Percentiles rank a stretch among this genome's conserved stretches.
Conservation (phyloP, 2,329 filamentous ascomycete species). For the Cladophialophora exuberans region DNA sequence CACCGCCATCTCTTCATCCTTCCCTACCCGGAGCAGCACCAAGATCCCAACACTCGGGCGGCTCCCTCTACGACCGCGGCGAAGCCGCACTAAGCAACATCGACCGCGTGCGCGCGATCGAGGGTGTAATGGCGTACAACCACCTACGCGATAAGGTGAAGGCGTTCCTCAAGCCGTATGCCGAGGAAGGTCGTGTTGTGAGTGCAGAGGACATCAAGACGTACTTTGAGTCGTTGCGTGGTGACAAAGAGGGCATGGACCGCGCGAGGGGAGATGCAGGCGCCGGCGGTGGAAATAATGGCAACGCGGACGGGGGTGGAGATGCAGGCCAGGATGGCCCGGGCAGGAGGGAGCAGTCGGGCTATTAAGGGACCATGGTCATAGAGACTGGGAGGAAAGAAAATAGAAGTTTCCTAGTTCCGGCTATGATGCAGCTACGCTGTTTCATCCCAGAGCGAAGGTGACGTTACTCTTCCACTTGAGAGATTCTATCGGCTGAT, state of each 20-base stretch:
- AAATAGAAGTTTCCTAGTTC: no score
- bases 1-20: no score
- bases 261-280: slow-evolving; percentile 49
- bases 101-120: slow-evolving; percentile 89
- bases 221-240: slow-evolving; percentile 92
- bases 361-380: no score
- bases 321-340: no score
- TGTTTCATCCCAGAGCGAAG: no score
- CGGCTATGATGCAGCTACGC: no score
- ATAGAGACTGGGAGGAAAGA: no score
- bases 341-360: no score
- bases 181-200: slow-evolving; percentile 84
- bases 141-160: slow-evolving; percentile 95
- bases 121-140: slow-evolving; percentile 98
- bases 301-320: no score
- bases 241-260: slow-evolving; percentile 76
- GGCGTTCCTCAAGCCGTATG: slow-evolving; percentile 90
- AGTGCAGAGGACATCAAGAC: slow-evolving; percentile 94
- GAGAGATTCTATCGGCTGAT: no score
- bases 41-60: slow-evolving; percentile 61
- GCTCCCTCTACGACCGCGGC: slow-evolving; percentile 84
- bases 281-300: not conserved
- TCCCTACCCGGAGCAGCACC: no score
- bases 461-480: no score
- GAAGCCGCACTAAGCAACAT: slow-evolving; percentile 91